Evolutionary conservation across 768 basidiomycete genomes (phyloP).

Genomic region (Mycena olivaceomarginata): DNA sequence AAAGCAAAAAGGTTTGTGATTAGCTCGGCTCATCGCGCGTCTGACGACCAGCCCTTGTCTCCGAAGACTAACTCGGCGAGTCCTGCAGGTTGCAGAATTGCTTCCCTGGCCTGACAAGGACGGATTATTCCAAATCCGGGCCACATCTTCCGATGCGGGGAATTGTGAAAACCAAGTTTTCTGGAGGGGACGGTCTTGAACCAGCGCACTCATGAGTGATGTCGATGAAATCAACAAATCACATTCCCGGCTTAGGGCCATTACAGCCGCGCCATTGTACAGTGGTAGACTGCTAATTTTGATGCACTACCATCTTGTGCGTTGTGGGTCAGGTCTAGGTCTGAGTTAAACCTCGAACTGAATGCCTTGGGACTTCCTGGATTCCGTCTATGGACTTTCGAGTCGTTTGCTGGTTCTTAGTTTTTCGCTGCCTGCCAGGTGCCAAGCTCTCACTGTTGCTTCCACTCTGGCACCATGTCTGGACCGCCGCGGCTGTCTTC

Average conservation of each 20-base stretch:
- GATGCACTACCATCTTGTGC: neutral
- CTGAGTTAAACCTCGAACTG: too few relatives aligned
- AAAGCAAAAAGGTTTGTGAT: conserved; percentile 83
- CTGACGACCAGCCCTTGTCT: conserved; percentile 92
- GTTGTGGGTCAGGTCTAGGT: too few relatives aligned
- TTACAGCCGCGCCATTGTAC: conserved; percentile 83
- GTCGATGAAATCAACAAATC: conserved; percentile 79
- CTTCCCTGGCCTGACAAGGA: conserved; percentile 93
- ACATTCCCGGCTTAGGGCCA: conserved; percentile 90
- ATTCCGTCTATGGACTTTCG: too few relatives aligned
- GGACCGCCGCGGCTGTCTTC: too few relatives aligned
- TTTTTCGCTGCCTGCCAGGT: too few relatives aligned
- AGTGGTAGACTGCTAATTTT: conserved; percentile 25
- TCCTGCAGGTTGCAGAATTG: conserved; percentile 93
- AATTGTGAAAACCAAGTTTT: conserved; percentile 93
- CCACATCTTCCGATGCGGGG: conserved; percentile 79
- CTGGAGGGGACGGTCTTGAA: conserved; percentile 96
- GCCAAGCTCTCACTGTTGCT: too few relatives aligned
- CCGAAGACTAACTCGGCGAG: conserved; percentile 95
- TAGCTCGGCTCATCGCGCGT: conserved; percentile 86
- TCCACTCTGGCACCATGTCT: too few relatives aligned
- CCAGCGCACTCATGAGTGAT: conserved; percentile 85
- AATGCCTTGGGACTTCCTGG: too few relatives aligned
- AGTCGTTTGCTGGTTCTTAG: too few relatives aligned
- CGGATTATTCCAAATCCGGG: conserved; percentile 87